Evolutionary conservation across 257 asterid genomes (phyloP).

Genomic region (Forsythia viridissima): DNA sequence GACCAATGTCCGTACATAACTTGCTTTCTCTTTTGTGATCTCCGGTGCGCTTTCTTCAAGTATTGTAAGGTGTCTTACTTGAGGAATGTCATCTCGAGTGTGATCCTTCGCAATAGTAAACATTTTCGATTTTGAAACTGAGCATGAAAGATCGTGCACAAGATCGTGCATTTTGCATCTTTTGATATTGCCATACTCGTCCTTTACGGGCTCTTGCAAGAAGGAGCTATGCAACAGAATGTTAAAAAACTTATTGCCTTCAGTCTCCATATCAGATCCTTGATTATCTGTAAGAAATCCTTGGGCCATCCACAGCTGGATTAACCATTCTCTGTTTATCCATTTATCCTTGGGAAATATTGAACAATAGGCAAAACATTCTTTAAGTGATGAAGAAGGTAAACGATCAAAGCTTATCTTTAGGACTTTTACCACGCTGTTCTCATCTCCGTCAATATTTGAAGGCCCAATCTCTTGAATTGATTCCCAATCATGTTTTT

Average conservation of each 20-base stretch:
- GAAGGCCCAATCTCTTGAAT: conserved; percentile 1
- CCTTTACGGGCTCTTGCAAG: conserved; percentile 16
- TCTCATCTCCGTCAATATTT: neutral
- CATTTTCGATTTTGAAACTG: conserved; percentile 10
- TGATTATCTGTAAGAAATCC: neutral
- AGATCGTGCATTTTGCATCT: conserved; percentile 16
- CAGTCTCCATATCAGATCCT: conserved; percentile 6
- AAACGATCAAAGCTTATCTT: conserved; percentile 36
- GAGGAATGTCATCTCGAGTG: conserved; percentile 3
- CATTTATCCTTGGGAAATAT: conserved; percentile 11
- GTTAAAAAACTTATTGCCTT: conserved; percentile 7
- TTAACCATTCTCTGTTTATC: conserved; percentile 7
- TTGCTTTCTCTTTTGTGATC: neutral
- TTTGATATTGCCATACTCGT: neutral
- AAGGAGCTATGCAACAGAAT: neutral
- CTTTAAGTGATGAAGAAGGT: conserved; percentile 25
- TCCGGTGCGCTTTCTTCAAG: too few relatives aligned
- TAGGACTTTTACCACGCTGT: conserved; percentile 1
- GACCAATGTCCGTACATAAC: conserved; percentile 17
- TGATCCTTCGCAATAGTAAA: neutral
- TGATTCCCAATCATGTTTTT: conserved; percentile 18
- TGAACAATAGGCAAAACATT: conserved; percentile 40
- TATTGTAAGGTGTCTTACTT: neutral
- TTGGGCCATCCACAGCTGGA: conserved; percentile 32
- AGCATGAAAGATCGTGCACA: conserved; percentile 27